Conservation (phyloP, 257 asterid species). For the Thymus mandschuricus region DNA sequence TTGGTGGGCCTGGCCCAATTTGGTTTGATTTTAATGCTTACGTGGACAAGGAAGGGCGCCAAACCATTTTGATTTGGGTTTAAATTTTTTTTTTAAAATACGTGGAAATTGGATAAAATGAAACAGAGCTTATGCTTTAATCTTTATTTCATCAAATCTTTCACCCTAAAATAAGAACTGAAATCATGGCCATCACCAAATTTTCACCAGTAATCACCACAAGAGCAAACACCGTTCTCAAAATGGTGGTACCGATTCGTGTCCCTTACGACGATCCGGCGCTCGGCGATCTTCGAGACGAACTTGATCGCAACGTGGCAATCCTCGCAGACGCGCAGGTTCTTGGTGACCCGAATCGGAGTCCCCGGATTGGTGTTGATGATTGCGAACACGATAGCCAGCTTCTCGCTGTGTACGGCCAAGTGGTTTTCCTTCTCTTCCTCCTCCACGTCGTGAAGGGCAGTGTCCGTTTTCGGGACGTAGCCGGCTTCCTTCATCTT, state of each 20-base stretch:
- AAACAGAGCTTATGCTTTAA: too few species aligned
- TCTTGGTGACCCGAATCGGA: conserved; percentile 74
- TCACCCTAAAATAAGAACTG: not conserved
- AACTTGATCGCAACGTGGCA: conserved; percentile 81
- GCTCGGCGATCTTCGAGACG: conserved; percentile 69
- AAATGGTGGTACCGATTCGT: conserved; percentile 85
- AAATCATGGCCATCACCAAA: not conserved
- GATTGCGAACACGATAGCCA: conserved; percentile 80
- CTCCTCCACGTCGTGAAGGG: conserved; percentile 92
- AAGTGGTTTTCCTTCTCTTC: conserved; percentile 91
- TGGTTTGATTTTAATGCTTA: too few species aligned
- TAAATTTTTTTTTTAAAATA: too few species aligned
- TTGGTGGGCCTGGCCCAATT: too few species aligned
- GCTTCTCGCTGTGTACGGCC: conserved; percentile 82
- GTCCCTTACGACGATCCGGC: conserved; percentile 76
- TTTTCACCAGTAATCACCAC: conserved; percentile 90
- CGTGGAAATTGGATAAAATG: too few species aligned
- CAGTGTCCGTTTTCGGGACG: conserved; percentile 66
- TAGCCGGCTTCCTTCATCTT: conserved; percentile 86
- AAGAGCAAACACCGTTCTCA: conserved; percentile 75
- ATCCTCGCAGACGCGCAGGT: conserved; percentile 85
- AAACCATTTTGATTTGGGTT: too few species aligned
- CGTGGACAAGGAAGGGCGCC: too few species aligned
- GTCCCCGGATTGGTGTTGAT: conserved; percentile 59
- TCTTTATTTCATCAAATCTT: too few species aligned